Percentiles rank a stretch among this genome's conserved stretches.
These are phyloP conservation scores for Platanthera zijinensis DNA, from an alignment of 106 monocot genomes.

Conservation along the genomic window DNA sequence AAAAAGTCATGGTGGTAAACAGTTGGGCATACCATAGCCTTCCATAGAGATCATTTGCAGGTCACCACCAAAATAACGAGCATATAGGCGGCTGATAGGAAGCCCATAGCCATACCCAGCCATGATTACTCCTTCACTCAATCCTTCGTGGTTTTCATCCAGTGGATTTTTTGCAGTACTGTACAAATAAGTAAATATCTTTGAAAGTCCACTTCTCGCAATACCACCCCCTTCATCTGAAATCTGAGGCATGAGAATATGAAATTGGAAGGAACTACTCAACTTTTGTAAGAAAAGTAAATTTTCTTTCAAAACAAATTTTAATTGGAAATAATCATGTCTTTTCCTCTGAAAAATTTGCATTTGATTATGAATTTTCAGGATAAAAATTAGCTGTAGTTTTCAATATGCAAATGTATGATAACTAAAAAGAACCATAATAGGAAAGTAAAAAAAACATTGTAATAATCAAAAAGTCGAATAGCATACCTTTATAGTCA, in stretches of 20 bases:
- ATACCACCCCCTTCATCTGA: constrained; percentile 99
- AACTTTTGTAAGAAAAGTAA: neutral
- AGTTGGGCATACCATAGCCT: constrained; percentile 72
- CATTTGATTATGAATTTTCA: neutral
- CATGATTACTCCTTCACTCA: constrained; percentile 55
- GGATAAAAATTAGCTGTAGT: neutral
- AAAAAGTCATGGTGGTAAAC: neutral
- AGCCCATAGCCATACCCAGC: constrained; percentile 96
- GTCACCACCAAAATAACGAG: constrained; percentile 98
- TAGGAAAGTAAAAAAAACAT: neutral
- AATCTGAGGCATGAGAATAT: constrained; percentile 29
- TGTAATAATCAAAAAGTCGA: neutral
- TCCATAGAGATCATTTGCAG: constrained; percentile 98
- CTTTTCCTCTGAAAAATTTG: neutral
- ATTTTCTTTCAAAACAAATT: neutral
- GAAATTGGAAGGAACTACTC: neutral
- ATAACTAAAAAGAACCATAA: no score
- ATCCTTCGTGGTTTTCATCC: constrained; percentile 41
- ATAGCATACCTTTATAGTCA: constrained; percentile 80
- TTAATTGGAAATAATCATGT: neutral
- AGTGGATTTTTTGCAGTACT: constrained; percentile 80
- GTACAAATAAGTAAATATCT: constrained; percentile 91
- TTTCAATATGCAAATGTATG: no score
- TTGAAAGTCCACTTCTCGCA: constrained; percentile 85
- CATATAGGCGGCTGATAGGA: constrained; percentile 98